Base-by-base conservation (phyloP, 75 land plant species). In the Sequoia sempervirens region DNA sequence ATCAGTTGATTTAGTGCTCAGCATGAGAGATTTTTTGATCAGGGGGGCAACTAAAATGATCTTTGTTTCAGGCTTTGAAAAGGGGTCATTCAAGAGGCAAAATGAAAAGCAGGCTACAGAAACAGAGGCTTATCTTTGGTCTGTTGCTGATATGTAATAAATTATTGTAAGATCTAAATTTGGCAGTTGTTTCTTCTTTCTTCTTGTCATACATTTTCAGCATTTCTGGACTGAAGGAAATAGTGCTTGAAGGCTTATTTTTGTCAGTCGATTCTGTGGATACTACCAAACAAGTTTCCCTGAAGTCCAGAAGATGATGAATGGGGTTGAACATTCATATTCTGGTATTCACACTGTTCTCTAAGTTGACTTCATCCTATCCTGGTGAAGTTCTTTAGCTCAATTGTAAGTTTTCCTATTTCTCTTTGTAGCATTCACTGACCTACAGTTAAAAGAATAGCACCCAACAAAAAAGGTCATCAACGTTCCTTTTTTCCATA, bases 81-180 rank as follows among this genome's bases (percentile, higher is more conserved):
- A 84, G 87, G 90, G 91, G 50, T 37, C 90, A 86, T 97, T 96
- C 79, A 97, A 94, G 79, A 89, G 91, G 58, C 90, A 85, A 90
- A 95, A 95, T 86, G 96, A 97, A 89, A 95, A 92, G 87, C 88
- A 84, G 84, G 99, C 99, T 68, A 88, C 91, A 30, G 91, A 93
- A 83, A 81, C 76, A 37, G 97, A 95, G 87, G 99, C 99, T 1
- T 97, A 97, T 85, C 88, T 94, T 3, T 95, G 99, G 99, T 97
- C 99, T 61, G 98, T 97, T 1, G 82, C 98, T 69, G 99, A 97
- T 50, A 97, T 97, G 99, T 97, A 85, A 92, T 38, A 41, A 17
- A 17, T 23, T 38, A 76, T 26, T 1, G 7, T 76, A 41, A 70
- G 73, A 70, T 41, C n/a, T 38, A 40, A 75, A 38, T 37, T 41